Evolutionary conservation across 2,329 filamentous ascomycete species (phyloP), one percentile per base, ranked within the genome.

Genomic region (Cordyceps pruinosa): DNA sequence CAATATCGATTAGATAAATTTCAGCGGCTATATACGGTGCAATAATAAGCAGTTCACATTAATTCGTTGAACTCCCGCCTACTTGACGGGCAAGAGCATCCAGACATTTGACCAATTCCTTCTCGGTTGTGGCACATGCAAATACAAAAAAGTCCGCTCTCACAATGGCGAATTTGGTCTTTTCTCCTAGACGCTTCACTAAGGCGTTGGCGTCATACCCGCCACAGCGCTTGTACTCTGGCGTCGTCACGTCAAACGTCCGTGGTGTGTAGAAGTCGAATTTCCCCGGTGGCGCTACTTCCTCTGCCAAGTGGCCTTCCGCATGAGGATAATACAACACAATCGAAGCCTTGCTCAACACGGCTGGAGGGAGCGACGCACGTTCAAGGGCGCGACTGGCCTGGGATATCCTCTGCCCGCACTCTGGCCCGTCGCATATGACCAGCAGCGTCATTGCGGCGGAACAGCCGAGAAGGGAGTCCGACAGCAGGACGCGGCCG

Each of bases 111-210:
- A n/a, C 25, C 39, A 60, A 35, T 19, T 56, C 30, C 12, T 23
- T 23, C 8, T 42, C 21, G 28, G 45, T 52, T 12, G 58, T 35
- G 5, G 52, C 56, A 10, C 55, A 42, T 8, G 59, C 61, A 56
- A 61, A 62, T 17, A 59, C 51, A 45, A 61, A 62, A 10, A 58
- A 37, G 34, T 62, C 61, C 7, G 59, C 53, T 21, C 61, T 48
- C 9, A 62, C 13, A 28, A 62, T 58, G 1, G 55, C 47, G 30
- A 58, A 62, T 5, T 23, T 34, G 2, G 55, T 47, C 26, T 54
- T 26, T 4, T 45, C 58, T 51, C 23, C 47, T 32, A 34, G n/a
- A 5, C 15, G 61, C 50, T 25, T 53, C 10, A 21, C 44, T 55
- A 30, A 59, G 9, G 23, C 59, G n/a, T 30, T 23, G 7, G 45